phyloP scores from a whole-genome alignment of 768 basidiomycete species.

The Lactifluus piperatus region DNA sequence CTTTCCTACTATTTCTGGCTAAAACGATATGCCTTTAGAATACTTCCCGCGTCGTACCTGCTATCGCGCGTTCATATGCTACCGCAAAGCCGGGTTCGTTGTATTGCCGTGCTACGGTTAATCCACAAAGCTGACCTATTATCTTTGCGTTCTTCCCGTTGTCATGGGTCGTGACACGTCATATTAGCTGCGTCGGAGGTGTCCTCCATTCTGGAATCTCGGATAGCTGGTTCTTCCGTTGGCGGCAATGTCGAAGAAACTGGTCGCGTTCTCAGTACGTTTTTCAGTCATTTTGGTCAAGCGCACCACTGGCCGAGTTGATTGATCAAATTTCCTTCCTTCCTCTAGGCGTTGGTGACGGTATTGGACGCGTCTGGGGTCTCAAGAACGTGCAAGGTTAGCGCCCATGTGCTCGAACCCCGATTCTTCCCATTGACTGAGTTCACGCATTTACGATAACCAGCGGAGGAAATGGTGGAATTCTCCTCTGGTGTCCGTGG shows the following conservation, averaged over 20 bases:
- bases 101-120: background rate
- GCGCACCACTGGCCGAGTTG: constrained; percentile 18
- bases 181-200: constrained; percentile 92
- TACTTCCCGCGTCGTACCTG: constrained; percentile 36
- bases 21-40: constrained; percentile 25
- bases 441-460: constrained; percentile 17
- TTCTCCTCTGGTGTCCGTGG: constrained; percentile 99
- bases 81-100: constrained; percentile 92
- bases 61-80: constrained; percentile 80
- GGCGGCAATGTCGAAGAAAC: constrained; percentile 98
- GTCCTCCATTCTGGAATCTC: constrained; percentile 96
- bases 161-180: constrained; percentile 32
- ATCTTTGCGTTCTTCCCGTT: constrained; percentile 7
- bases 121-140: constrained; percentile 18
- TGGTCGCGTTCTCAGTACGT: constrained; percentile 94
- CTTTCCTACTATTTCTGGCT: constrained; percentile 19
- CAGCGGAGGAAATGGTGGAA: constrained; percentile 99
- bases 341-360: constrained; percentile 88
- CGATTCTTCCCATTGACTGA: constrained; percentile 16
- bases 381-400: constrained; percentile 95
- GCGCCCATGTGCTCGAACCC: constrained; percentile 20
- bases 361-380: constrained; percentile 99
- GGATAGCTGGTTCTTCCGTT: constrained; percentile 87
- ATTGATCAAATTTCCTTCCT: constrained; percentile 16
- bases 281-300: background rate